Conservation (phyloP, 257 asterid species). For the Solanum ossicruentum region DNA sequence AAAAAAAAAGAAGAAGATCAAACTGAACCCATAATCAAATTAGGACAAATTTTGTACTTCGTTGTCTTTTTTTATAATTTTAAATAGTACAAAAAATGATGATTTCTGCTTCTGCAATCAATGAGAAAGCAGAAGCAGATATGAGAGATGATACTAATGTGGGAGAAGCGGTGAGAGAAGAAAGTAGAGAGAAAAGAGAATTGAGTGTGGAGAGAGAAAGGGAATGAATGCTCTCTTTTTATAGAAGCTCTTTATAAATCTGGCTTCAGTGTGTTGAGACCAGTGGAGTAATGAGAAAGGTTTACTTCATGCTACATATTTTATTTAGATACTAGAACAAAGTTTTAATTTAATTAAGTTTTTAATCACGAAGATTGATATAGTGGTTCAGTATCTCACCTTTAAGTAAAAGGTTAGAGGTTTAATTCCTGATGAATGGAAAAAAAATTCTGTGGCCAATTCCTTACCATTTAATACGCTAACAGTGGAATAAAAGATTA, state of each 20-base stretch:
- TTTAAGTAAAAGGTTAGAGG: too few relatives aligned
- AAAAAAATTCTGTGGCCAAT: too few relatives aligned
- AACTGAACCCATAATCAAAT: neutral
- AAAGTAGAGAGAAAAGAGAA: neutral
- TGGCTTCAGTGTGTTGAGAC: neutral
- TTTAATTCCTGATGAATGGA: fast-evolving
- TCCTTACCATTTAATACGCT: fast-evolving
- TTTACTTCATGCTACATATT: too few relatives aligned
- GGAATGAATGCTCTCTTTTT: neutral
- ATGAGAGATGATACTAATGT: neutral
- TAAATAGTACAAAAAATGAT: neutral
- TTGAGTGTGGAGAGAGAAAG: neutral
- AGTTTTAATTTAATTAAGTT: too few relatives aligned
- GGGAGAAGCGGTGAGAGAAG: neutral
- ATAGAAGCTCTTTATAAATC: neutral
- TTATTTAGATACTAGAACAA: too few relatives aligned
- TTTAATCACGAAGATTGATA: too few relatives aligned
- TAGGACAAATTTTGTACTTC: neutral
- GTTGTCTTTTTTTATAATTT: neutral
- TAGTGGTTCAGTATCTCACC: too few relatives aligned
- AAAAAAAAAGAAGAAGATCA: neutral
- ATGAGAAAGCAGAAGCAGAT: neutral
- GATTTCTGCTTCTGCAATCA: neutral
- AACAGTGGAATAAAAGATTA: too few relatives aligned
- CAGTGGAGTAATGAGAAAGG: neutral